Base-by-base conservation (phyloP, 2,329 filamentous ascomycete genomes). In the Trichoderma koningii region DNA sequence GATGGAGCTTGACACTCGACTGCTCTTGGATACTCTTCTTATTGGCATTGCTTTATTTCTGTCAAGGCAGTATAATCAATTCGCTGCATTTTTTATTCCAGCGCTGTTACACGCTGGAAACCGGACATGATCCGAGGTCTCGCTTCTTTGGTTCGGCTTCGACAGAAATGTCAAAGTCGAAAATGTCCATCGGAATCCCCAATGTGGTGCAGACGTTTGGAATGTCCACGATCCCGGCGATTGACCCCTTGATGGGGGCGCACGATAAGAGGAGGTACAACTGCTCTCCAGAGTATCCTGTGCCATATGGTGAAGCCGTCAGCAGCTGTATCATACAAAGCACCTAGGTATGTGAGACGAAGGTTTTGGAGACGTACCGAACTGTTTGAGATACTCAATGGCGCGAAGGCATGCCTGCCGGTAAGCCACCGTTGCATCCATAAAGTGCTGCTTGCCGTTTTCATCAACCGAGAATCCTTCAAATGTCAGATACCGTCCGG, bases 121-220 rank as follows among this genome's bases (percentile, higher is more conserved):
- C 21, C 2, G 71, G 64, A 47, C 71, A 73, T 6, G 69, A 57
- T 12, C 69, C 71, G 26, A 72, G 21, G 19, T 69, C 59, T 38
- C 69, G 62, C 66, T 70, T 70, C 21, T 66, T 61, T 28, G 70
- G 64, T n/a, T 67, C 69, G 1, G 66, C 66, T 34, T 73, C 71
- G 17, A 73, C 56, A 1, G 87, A 85, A 70, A 97, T 94, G 74
- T 97, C 93, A 76, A 97, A 96, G 73, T 95, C 91, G 72, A 97
- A 97, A 61, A 97, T 96, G 77, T 97, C 93, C 82, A 96, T 92
- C 1, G 93, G 93, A 62, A 97, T 74, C 0, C 92, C 93, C 66
- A 97, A 80, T 0, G 93, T 97, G 4, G 93, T 96, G 73, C 93
- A 97, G 0, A 90, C 91, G 74, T 97, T 96, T 0, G 93, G 93